A percentile compares a stretch with the other conserved stretches of the same genome.
These are phyloP conservation scores for Exophiala viscosa DNA, from an alignment of 2,329 filamentous ascomycete species.

Conservation along the genomic window DNA sequence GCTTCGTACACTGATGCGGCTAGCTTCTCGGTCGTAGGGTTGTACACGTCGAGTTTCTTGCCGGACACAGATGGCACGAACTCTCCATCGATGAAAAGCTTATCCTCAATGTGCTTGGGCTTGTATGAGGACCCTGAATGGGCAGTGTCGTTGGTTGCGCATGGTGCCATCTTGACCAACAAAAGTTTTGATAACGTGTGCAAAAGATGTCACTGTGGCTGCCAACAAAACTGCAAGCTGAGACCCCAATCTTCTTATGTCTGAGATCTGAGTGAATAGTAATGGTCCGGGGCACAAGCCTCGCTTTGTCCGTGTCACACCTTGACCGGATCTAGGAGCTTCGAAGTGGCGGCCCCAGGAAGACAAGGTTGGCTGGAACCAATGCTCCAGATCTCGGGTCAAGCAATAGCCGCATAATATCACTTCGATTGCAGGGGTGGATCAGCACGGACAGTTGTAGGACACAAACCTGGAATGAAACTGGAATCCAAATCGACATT, in stretches of 20 bases:
- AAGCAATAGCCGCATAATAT: background rate
- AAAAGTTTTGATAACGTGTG: background rate
- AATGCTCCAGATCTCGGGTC: background rate
- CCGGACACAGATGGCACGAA: slow-evolving; percentile 5
- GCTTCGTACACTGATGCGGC: slow-evolving; percentile 31
- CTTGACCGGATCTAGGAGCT: background rate
- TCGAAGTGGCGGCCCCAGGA: background rate
- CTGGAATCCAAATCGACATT: background rate
- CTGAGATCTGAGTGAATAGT: background rate
- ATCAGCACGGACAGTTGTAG: background rate
- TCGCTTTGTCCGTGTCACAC: background rate
- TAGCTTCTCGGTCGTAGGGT: slow-evolving; percentile 31
- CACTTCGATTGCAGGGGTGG: background rate
- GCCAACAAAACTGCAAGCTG: background rate
- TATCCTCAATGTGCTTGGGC: background rate
- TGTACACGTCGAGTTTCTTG: slow-evolving; percentile 33
- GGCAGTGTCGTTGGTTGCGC: background rate
- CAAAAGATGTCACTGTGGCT: background rate
- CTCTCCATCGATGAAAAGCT: background rate
- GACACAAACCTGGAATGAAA: background rate
- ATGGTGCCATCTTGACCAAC: background rate
- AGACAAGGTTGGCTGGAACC: background rate
- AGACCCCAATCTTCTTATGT: background rate
- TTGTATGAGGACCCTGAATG: background rate
- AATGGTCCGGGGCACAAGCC: background rate